phyloP scores from a whole-genome alignment of 306 rosid genomes.

The Pterocarpus santalinus region DNA sequence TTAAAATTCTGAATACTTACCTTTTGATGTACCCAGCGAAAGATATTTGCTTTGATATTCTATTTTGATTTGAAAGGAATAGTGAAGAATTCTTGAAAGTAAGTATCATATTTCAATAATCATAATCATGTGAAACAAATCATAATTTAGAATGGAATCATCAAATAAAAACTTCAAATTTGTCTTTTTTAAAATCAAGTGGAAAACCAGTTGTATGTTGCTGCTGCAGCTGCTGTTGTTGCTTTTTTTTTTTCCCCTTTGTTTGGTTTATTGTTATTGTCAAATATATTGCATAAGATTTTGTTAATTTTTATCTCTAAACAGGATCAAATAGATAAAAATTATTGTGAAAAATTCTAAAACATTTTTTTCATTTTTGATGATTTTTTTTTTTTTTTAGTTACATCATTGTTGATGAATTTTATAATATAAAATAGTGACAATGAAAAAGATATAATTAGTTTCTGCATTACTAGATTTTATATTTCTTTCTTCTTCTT shows the following conservation, averaged over 20 bases:
- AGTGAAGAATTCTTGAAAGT: not conserved
- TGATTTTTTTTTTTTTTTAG: too few relatives aligned
- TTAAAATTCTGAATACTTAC: constrained; percentile 14
- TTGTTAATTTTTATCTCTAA: not conserved
- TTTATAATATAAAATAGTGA: constrained; percentile 6
- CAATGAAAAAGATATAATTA: not conserved
- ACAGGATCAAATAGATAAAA: constrained; percentile 11
- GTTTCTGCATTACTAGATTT: constrained; percentile 16
- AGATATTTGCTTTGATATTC: constrained; percentile 18
- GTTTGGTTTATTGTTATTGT: not conserved
- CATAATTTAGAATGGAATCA: constrained; percentile 26
- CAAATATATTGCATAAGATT: not conserved
- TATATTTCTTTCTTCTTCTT: not conserved
- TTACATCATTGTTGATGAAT: not conserved
- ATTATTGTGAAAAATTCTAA: not conserved
- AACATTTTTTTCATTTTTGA: not conserved
- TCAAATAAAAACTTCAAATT: not conserved
- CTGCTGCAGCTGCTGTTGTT: too few relatives aligned
- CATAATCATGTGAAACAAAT: constrained; percentile 10
- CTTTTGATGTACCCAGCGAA: constrained; percentile 4
- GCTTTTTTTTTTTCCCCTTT: too few relatives aligned
- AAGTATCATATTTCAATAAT: constrained; percentile 18
- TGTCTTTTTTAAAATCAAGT: constrained; percentile 13
- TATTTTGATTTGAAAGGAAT: constrained; percentile 38
- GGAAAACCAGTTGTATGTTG: not conserved